Conservation (phyloP, 192 early-diverging fungal genomes). For the Geranomyces michiganensis region DNA sequence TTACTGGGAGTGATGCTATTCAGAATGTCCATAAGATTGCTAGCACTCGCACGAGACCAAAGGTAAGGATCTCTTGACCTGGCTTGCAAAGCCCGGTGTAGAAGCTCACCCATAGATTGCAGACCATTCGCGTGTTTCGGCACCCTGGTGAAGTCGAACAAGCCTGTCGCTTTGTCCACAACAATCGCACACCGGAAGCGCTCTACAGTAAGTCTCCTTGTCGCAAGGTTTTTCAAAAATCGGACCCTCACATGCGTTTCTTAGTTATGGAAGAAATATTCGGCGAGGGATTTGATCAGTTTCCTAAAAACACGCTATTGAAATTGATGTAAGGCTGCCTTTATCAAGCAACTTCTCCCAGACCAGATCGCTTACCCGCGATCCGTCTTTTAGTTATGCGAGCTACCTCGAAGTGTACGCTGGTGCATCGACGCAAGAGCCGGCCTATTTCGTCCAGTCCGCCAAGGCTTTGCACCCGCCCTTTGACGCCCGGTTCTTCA, state of each 20-base stretch:
- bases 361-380: background rate
- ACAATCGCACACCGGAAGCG: slow-evolving; percentile 28
- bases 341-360: background rate
- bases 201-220: slow-evolving; percentile 4
- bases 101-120: too few relatives aligned
- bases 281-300: slow-evolving; percentile 33
- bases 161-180: slow-evolving; percentile 30
- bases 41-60: slow-evolving; percentile 23
- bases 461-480: slow-evolving; percentile 30
- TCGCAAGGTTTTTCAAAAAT: too few relatives aligned
- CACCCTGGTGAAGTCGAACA: slow-evolving; percentile 27
- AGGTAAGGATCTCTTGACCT: slow-evolving; percentile 4
- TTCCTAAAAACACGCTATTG: slow-evolving; percentile 24
- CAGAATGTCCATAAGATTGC: slow-evolving; percentile 15
- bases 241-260: too few relatives aligned
- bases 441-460: slow-evolving; percentile 3
- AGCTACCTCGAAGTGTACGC: slow-evolving; percentile 26
- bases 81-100: too few relatives aligned
- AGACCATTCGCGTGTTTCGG: slow-evolving; percentile 28
- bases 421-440: background rate
- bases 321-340: slow-evolving; percentile 24
- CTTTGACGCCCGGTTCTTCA: slow-evolving; percentile 36
- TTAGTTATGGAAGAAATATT: slow-evolving; percentile 36
- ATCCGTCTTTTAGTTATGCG: slow-evolving; percentile 10
- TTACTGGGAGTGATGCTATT: background rate